These are phyloP conservation scores for Tetrahymena malaccensis DNA, from an alignment of 73 alveolate species.

Conservation along the genomic window DNA sequence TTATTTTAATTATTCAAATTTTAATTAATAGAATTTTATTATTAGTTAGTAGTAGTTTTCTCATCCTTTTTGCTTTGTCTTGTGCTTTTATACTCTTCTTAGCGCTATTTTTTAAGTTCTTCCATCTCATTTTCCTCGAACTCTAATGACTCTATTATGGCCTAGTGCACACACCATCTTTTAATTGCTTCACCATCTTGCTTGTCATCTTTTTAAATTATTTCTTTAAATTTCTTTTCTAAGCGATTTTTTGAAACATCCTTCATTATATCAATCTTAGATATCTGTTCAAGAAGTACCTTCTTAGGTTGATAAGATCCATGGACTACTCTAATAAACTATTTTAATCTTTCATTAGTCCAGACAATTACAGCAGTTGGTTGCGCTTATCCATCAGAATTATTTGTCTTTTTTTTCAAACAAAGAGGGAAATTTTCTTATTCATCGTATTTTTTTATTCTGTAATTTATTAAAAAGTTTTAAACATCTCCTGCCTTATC, in stretches of 20 bases:
- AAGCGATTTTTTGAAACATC: neutral
- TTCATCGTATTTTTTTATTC: neutral
- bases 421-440: neutral
- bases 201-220: neutral
- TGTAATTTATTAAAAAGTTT: neutral
- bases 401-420: neutral
- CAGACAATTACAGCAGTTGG: neutral
- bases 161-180: neutral
- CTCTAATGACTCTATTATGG: neutral
- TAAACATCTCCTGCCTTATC: neutral
- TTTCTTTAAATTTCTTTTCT: neutral
- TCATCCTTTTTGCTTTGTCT: neutral
- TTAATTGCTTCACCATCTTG: neutral
- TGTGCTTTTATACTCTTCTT: neutral
- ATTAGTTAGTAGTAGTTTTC: neutral
- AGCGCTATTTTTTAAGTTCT: neutral
- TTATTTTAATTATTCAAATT: neutral
- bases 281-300: neutral
- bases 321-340: neutral
- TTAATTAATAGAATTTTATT: neutral
- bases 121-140: neutral
- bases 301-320: neutral
- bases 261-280: neutral
- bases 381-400: neutral
- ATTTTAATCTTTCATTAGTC: neutral